A percentile compares a stretch with the other conserved stretches of the same genome.
phyloP scores from a whole-genome alignment of 495 filamentous ascomycete species.

The Chaetomium fimeti region DNA sequence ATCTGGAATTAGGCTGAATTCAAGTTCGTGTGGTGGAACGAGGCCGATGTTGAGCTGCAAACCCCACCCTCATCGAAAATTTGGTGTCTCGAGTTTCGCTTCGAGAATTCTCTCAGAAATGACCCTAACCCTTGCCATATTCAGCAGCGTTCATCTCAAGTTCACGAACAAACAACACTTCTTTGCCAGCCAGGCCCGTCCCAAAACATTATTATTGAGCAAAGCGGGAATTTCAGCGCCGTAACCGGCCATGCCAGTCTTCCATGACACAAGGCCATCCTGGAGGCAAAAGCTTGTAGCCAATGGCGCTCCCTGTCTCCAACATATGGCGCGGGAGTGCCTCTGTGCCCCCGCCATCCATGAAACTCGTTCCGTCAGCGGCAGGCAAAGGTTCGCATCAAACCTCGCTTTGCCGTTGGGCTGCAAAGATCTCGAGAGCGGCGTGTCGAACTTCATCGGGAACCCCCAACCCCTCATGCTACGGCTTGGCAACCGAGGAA shows the following conservation, averaged over 20 bases:
- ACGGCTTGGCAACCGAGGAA: slow-evolving; percentile 14
- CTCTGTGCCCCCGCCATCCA: slow-evolving; percentile 8
- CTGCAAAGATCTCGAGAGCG: neutral
- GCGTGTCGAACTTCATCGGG: neutral
- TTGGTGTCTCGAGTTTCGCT: too few species aligned
- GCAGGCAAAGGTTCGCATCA: slow-evolving; percentile 8
- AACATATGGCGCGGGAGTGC: slow-evolving; percentile 4
- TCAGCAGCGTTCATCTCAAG: neutral
- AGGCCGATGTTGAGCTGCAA: neutral
- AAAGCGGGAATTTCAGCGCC: neutral
- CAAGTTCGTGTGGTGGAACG: neutral
- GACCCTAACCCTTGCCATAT: neutral
- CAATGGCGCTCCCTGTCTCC: slow-evolving; percentile 14
- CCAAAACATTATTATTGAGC: neutral
- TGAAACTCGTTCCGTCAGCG: neutral
- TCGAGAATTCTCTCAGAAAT: neutral
- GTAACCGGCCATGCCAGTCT: neutral
- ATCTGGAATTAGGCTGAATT: slow-evolving; percentile 9
- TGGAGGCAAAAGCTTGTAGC: slow-evolving; percentile 17
- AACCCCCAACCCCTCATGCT: neutral
- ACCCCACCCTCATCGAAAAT: neutral
- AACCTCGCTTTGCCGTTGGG: neutral
- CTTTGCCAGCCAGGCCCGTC: too few species aligned
- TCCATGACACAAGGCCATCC: slow-evolving; percentile 13
- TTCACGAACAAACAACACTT: neutral